These are phyloP conservation scores for Neoscytalidium dimidiatum DNA, from an alignment of 2,329 filamentous ascomycete genomes.

Conservation along the genomic window DNA sequence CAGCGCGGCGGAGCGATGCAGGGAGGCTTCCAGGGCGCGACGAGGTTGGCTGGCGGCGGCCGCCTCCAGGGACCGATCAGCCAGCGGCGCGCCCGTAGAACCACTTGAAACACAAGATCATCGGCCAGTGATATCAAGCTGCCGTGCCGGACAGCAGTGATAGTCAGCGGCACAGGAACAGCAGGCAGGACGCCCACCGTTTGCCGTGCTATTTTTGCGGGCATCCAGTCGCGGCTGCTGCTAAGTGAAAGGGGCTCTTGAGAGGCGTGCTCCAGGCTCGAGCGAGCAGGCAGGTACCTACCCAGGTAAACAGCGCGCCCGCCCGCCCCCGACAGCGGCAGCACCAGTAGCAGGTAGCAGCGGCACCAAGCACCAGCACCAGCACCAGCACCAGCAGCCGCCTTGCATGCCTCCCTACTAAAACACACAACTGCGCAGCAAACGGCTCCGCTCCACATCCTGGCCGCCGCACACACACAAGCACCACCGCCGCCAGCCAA, in stretches of 20 bases:
- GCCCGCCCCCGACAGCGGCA: background rate
- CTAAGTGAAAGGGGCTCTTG: background rate
- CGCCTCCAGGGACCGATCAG: constrained; percentile 13
- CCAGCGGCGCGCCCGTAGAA: constrained; percentile 17
- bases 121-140: constrained; percentile 13
- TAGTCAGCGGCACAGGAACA: constrained; percentile 16
- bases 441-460: constrained; percentile 1
- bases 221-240: background rate
- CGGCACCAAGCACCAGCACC: no score
- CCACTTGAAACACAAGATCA: constrained; percentile 17
- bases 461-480: constrained; percentile 13
- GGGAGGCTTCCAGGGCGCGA: background rate
- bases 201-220: constrained; percentile 14
- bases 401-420: constrained; percentile 13
- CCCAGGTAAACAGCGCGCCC: constrained; percentile 6
- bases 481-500: constrained; percentile 11
- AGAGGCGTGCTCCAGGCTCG: background rate
- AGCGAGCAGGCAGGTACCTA: background rate
- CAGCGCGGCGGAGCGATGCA: background rate
- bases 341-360: no score
- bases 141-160: constrained; percentile 5
- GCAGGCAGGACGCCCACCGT: constrained; percentile 1
- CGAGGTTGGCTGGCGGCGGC: background rate
- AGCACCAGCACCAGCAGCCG: background rate
- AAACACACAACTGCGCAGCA: constrained; percentile 15